A percentile compares a stretch with the other conserved stretches of the same genome.
These are phyloP conservation scores for Xerocomellus intermedius DNA, from an alignment of 768 basidiomycete species.

Conservation along the genomic window DNA sequence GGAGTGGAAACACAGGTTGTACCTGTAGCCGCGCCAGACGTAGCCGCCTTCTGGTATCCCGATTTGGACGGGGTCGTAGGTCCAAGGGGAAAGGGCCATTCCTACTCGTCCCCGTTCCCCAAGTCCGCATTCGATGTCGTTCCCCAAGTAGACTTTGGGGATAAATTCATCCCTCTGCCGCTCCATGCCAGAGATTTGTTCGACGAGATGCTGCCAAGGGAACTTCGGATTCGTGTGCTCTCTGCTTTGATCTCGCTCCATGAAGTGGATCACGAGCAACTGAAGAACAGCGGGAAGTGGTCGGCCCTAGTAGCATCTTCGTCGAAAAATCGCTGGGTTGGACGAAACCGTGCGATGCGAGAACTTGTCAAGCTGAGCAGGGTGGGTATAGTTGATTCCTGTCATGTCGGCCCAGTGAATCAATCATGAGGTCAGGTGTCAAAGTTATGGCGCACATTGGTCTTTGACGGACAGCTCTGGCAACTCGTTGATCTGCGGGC, in stretches of 20 bases:
- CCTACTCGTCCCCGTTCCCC: constrained; percentile 65
- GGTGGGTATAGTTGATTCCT: constrained; percentile 47
- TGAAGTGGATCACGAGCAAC: constrained; percentile 53
- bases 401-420: constrained; percentile 11
- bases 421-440: constrained; percentile 56
- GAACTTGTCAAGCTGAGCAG: constrained; percentile 79
- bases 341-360: constrained; percentile 66
- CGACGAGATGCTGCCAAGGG: constrained; percentile 67
- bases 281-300: constrained; percentile 51
- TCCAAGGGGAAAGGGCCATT: constrained; percentile 52
- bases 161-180: constrained; percentile 53
- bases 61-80: constrained; percentile 17
- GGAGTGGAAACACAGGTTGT: constrained; percentile 16
- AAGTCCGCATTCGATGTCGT: constrained; percentile 60
- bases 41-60: constrained; percentile 11
- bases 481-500: constrained; percentile 55
- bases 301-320: constrained; percentile 59
- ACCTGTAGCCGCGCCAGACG: constrained; percentile 5
- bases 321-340: constrained; percentile 69
- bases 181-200: constrained; percentile 53
- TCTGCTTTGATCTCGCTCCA: constrained; percentile 53
- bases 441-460: constrained; percentile 69
- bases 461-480: constrained; percentile 91
- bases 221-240: constrained; percentile 65
- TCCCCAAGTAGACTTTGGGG: constrained; percentile 42